Percentiles rank a stretch among this genome's conserved stretches.
Evolutionary conservation across 768 basidiomycete species (phyloP).

Genomic region (Russula earlei): DNA sequence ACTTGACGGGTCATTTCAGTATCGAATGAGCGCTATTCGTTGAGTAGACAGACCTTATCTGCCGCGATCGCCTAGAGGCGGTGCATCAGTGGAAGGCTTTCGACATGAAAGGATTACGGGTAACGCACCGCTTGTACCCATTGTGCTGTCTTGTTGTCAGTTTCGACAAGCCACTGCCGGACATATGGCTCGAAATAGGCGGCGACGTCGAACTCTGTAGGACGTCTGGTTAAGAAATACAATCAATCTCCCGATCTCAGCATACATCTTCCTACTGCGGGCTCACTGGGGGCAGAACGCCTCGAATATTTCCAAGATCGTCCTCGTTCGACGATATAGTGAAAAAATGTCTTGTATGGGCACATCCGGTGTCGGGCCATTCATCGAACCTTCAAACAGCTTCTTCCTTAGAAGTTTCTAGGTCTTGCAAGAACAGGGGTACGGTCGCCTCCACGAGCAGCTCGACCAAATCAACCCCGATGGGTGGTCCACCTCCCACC

Average conservation of each 20-base stretch:
- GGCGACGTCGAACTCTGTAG: conserved; percentile 57
- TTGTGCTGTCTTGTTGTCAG: conserved; percentile 79
- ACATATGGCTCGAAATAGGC: conserved; percentile 85
- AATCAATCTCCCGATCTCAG: background rate
- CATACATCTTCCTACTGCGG: background rate
- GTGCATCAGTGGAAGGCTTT: background rate
- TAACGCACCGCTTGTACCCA: conserved; percentile 86
- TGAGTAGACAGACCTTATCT: conserved; percentile 49
- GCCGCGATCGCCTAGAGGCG: conserved; percentile 59
- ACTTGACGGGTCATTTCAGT: conserved; percentile 32
- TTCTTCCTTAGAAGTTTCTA: conserved; percentile 63
- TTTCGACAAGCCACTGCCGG: conserved; percentile 78
- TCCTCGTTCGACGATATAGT: conserved; percentile 70
- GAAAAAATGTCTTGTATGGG: conserved; percentile 87
- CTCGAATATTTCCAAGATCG: conserved; percentile 65
- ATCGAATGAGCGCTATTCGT: background rate
- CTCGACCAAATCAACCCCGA: conserved; percentile 57
- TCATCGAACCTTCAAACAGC: conserved; percentile 75
- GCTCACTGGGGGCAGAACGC: conserved; percentile 76
- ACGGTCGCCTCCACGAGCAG: conserved; percentile 59
- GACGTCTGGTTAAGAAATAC: conserved; percentile 33
- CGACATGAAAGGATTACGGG: background rate
- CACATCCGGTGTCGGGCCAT: conserved; percentile 77
- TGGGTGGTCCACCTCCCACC: background rate
- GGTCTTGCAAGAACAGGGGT: conserved; percentile 55